These are phyloP conservation scores for Dothidotthia symphoricarpi DNA, from an alignment of 2,329 filamentous ascomycete genomes.

Conservation along the genomic window DNA sequence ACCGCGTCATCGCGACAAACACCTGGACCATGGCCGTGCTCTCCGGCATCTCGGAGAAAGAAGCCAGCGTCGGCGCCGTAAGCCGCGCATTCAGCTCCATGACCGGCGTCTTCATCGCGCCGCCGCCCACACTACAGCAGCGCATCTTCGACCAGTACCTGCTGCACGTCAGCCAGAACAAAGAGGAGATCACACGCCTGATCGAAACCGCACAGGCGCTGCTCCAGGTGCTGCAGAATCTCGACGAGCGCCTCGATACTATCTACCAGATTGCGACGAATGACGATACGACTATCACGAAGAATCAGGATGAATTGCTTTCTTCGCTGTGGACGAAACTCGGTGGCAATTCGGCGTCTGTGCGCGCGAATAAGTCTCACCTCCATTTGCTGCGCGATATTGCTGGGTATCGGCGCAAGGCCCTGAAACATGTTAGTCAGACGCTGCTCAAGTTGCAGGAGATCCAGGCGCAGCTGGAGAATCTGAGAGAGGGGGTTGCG, in stretches of 20 bases:
- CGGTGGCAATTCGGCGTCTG: slow-evolving; percentile 63
- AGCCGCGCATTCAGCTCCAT: slow-evolving; percentile 47
- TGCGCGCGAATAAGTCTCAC: slow-evolving; percentile 63
- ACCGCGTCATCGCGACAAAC: slow-evolving; percentile 72
- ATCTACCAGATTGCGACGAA: slow-evolving; percentile 69
- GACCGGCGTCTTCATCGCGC: slow-evolving; percentile 58
- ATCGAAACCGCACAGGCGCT: slow-evolving; percentile 70
- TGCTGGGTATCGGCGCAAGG: slow-evolving; percentile 62
- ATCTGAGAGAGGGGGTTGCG: slow-evolving; percentile 68
- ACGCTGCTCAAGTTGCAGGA: slow-evolving; percentile 71
- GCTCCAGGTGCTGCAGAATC: slow-evolving; percentile 62
- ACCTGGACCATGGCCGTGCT: slow-evolving; percentile 71
- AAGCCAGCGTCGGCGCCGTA: slow-evolving; percentile 42
- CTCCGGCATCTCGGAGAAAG: slow-evolving; percentile 55
- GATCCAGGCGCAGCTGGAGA: slow-evolving; percentile 68
- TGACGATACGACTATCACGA: slow-evolving; percentile 59
- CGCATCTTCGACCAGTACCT: slow-evolving; percentile 72
- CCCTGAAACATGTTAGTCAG: slow-evolving; percentile 65
- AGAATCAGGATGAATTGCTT: slow-evolving; percentile 64
- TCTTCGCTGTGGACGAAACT: slow-evolving; percentile 71
- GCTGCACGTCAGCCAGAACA: slow-evolving; percentile 67
- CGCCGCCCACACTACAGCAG: slow-evolving; percentile 35
- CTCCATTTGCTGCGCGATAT: slow-evolving; percentile 65
- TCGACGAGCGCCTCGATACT: slow-evolving; percentile 67
- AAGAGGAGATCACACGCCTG: slow-evolving; percentile 65